Evolutionary conservation across 1,139 yeast genomes (phyloP).

Genomic region (Lodderomyces metapsilosis): DNA sequence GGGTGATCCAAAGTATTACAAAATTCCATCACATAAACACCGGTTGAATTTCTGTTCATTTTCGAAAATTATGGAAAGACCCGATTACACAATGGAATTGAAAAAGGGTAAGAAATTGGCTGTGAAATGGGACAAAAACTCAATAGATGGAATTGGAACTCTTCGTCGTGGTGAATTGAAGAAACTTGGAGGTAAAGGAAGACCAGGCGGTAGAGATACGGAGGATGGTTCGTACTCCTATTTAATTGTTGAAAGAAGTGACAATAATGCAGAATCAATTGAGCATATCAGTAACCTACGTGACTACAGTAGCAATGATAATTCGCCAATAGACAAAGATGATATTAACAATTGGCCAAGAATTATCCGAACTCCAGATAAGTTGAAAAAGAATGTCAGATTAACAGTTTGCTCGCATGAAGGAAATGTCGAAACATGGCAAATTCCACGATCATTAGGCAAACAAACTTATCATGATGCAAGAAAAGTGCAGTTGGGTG

Average conservation of each 20-base stretch:
- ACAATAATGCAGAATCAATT: constrained; percentile 32
- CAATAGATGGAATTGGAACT: constrained; percentile 54
- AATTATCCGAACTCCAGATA: constrained; percentile 67
- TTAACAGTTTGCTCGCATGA: constrained; percentile 78
- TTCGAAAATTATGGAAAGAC: constrained; percentile 71
- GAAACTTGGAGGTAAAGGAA: constrained; percentile 59
- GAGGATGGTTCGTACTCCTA: constrained; percentile 80
- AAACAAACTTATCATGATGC: constrained; percentile 86
- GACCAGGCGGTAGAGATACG: constrained; percentile 68
- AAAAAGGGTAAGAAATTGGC: constrained; percentile 79
- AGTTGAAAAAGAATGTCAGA: constrained; percentile 79
- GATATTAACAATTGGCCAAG: constrained; percentile 64
- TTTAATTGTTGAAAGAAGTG: constrained; percentile 64
- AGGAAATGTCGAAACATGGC: constrained; percentile 84
- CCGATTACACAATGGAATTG: constrained; percentile 72
- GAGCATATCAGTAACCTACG: constrained; percentile 35
- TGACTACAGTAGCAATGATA: constrained; percentile 23
- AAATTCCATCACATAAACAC: constrained; percentile 59
- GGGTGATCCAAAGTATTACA: constrained; percentile 67
- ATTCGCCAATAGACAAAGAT: constrained; percentile 20
- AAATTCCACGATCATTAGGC: constrained; percentile 75
- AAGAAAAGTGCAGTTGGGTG: constrained; percentile 81
- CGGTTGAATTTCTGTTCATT: constrained; percentile 74
- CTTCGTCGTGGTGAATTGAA: constrained; percentile 27
- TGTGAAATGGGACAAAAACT: constrained; percentile 63